Evolutionary conservation across 1,284 basidiomycete genomes (phyloP), one percentile per base, ranked within the genome.

Genomic region (Spongiforma sp.): DNA sequence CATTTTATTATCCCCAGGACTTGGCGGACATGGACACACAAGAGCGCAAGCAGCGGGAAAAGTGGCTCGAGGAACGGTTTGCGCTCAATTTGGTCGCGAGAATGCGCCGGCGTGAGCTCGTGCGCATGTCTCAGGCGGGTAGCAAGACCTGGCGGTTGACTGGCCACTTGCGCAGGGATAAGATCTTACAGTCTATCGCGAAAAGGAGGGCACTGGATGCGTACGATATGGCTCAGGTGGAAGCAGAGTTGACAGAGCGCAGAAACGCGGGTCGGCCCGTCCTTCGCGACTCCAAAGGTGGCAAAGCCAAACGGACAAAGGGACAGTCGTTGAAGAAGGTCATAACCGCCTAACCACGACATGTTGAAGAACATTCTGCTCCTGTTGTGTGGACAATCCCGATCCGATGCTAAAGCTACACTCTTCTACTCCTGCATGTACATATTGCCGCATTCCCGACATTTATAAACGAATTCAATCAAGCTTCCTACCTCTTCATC

Each of bases 1-100:
- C 95, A 2, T 97, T 97, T 82, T 94, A 95, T 80, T 96, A 94
- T 75, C 95, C 95, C 0, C 86, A 87, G 63, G 88, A 91, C 57
- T 69, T 89, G 64, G 91, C 93, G 72, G 93, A 94, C 75, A 91
- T 95, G 89, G 75, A 81, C 19, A 77, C 73, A 46, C 74, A 81
- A 58, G 84, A 88, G 67, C 83, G 85, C 53, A 78, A 80, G 67
- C 79, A 82, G 68, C 81, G 89, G 39, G 81, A 88, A 77, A 77
- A 84, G 53, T 86, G 83, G 81, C 73, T 93, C 55, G 86, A 93
- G 72, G 79, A 84, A 37, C 81, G 83, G 65, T 90, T 90, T 77
- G 77, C 80, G 59, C 75, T 87, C 54, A 78, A 84, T 66, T 67
- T 77, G 56, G 73, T 75, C n/a, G 74, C 83, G 41, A 72, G 79